Evolutionary conservation across 305 asterid species (phyloP), one percentile per base, ranked within the genome.

Genomic region (Fraxinus albicans): DNA sequence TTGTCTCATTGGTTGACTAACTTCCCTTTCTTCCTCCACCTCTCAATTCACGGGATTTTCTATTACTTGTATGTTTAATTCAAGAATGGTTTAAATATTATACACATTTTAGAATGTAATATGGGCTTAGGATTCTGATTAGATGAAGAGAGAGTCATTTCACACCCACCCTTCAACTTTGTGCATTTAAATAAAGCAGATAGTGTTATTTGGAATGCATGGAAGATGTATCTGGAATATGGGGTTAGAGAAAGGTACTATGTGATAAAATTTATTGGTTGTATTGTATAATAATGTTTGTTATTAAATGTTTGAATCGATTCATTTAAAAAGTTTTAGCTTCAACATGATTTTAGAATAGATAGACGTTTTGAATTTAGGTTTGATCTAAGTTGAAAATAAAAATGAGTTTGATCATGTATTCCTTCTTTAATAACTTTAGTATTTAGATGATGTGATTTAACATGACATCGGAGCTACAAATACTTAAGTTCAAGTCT

Each of bases 1-100:
- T 93, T 94, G 93, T 93, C 95, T 88, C 83, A 86, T 87, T 92
- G 79, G 86, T 87, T 85, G 89, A 88, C 86, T 83, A 80, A 84
- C 17, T 79, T 60, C 15, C 23, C 9, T 69, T 29, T 5, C 76
- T 81, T 25, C 8, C 38, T 25, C 8, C 38, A 67, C 21, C 82
- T 86, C 87, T 80, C 80, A 80, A 82, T 84, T 89, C 94, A 90
- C 75, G 75, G 40, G 40, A 4, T 21, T 69, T 29, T 69, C 74
- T 67, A 27, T 67, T 67, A 67, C 1, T 67, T 8, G 29, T 6
- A 21, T 23, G 31, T 67, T 67, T 0, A 27, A 67, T 67, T 69
- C 75, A 12, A 69, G 38, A 10, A 65, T 25, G 73, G 73, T 65
- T 65, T 21, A 65, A 65, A 65, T 25, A 23, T 23, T 23, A 21